Evolutionary conservation across 805 yeast genomes (phyloP).

Genomic region (Starmerella geochares): DNA sequence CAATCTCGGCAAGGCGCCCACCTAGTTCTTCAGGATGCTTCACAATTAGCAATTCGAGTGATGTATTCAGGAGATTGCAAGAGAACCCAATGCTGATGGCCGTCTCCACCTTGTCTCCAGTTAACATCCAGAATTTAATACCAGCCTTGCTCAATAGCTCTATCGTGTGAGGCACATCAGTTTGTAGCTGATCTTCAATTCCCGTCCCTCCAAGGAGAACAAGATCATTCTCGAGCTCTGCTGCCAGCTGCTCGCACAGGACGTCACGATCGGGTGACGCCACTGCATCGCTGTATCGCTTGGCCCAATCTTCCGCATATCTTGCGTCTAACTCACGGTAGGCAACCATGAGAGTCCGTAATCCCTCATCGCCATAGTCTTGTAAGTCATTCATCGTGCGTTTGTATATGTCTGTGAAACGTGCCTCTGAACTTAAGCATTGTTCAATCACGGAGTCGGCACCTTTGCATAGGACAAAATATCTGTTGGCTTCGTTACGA

Average conservation of each 20-base stretch:
- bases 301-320: slow-evolving; percentile 46
- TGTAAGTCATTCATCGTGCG: slow-evolving; percentile 56
- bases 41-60: slow-evolving; percentile 49
- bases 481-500: slow-evolving; percentile 36
- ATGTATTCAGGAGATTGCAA: slow-evolving; percentile 56
- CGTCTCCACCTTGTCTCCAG: slow-evolving; percentile 76
- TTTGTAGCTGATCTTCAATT: slow-evolving; percentile 68
- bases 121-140: slow-evolving; percentile 70
- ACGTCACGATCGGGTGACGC: slow-evolving; percentile 52
- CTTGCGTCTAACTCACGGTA: slow-evolving; percentile 41
- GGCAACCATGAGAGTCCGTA: slow-evolving; percentile 66
- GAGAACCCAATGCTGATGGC: slow-evolving; percentile 77
- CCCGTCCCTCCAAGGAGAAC: slow-evolving; percentile 67
- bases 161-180: slow-evolving; percentile 68
- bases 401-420: slow-evolving; percentile 31
- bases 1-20: slow-evolving; percentile 41
- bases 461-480: slow-evolving; percentile 53
- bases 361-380: slow-evolving; percentile 64
- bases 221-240: slow-evolving; percentile 50
- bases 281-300: slow-evolving; percentile 40
- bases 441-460: slow-evolving; percentile 64
- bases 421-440: slow-evolving; percentile 34
- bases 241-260: slow-evolving; percentile 43
- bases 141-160: slow-evolving; percentile 59
- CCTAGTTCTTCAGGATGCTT: slow-evolving; percentile 36